Conservation (phyloP, 768 basidiomycete species). For the Mycena haematopus region DNA sequence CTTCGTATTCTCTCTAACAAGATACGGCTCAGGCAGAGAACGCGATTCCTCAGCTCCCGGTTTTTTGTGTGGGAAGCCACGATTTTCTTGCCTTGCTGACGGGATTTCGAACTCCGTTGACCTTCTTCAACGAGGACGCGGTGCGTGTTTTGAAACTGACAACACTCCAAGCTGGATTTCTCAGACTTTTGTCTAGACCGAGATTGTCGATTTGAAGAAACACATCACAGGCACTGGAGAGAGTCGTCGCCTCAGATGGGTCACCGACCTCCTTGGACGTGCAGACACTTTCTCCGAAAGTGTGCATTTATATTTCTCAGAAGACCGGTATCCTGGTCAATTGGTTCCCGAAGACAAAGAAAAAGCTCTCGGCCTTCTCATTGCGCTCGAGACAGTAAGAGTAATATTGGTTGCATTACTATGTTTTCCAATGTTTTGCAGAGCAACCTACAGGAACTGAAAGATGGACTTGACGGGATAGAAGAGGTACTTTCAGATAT, state of each 20-base stretch:
- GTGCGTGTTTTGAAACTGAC: background rate
- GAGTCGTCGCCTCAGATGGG: background rate
- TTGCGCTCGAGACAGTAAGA: background rate
- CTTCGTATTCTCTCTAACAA: background rate
- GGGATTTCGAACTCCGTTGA: background rate
- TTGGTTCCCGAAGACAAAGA: background rate
- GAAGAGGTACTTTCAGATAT: background rate
- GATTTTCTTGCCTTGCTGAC: background rate
- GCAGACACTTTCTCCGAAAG: background rate
- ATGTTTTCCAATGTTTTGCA: background rate
- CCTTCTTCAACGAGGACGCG: background rate
- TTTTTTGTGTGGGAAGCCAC: background rate
- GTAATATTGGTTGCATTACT: background rate
- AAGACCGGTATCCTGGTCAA: background rate
- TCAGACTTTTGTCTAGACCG: background rate
- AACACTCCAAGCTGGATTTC: background rate
- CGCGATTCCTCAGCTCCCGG: background rate
- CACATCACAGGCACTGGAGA: background rate
- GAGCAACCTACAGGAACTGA: background rate
- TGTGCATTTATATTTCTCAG: slow-evolving; percentile 9
- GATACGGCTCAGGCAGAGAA: background rate
- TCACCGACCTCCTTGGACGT: background rate
- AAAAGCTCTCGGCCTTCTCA: background rate
- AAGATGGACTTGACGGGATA: background rate
- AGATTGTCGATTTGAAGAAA: background rate